Conservation (phyloP, 352 stramenopile species). For the Globisporangium parvum region DNA sequence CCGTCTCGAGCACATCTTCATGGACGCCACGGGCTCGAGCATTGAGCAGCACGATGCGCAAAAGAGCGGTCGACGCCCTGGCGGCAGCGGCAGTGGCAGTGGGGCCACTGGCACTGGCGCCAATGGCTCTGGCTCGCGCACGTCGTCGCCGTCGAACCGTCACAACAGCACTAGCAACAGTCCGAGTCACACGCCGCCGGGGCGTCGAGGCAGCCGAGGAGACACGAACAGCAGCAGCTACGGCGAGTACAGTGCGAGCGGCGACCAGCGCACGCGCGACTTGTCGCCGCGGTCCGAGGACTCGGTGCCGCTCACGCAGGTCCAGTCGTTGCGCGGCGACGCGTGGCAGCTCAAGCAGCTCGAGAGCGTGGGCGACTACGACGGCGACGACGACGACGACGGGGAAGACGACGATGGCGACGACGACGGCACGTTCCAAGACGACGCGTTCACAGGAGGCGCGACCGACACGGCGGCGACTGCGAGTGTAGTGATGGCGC, state of each 20-base stretch:
- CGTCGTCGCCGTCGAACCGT: slow-evolving; percentile 2
- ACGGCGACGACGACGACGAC: slow-evolving; percentile 63
- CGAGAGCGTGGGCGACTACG: slow-evolving; percentile 51
- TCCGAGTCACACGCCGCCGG: neutral
- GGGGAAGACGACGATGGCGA: slow-evolving; percentile 49
- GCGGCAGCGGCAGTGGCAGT: slow-evolving; percentile 11
- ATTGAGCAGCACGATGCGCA: slow-evolving; percentile 81
- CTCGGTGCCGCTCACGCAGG: slow-evolving; percentile 60
- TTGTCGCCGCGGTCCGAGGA: slow-evolving; percentile 42
- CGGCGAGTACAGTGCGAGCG: neutral
- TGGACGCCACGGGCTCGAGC: slow-evolving; percentile 78
- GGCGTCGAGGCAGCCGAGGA: neutral
- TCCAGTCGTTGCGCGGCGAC: slow-evolving; percentile 71
- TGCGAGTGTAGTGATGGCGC: slow-evolving; percentile 1
- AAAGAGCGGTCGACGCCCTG: slow-evolving; percentile 35
- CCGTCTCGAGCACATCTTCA: slow-evolving; percentile 83
- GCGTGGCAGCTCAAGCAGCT: slow-evolving; percentile 64
- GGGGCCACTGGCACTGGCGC: neutral
- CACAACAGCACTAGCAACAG: slow-evolving; percentile 2
- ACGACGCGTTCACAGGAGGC: slow-evolving; percentile 10
- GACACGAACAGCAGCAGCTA: slow-evolving; percentile 3
- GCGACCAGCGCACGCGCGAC: slow-evolving; percentile 11
- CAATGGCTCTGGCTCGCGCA: slow-evolving; percentile 3
- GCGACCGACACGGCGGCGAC: neutral
- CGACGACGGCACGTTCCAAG: slow-evolving; percentile 25